Evolutionary conservation across 169 alveolate species (phyloP).

Genomic region (Plasmodium berghei): DNA sequence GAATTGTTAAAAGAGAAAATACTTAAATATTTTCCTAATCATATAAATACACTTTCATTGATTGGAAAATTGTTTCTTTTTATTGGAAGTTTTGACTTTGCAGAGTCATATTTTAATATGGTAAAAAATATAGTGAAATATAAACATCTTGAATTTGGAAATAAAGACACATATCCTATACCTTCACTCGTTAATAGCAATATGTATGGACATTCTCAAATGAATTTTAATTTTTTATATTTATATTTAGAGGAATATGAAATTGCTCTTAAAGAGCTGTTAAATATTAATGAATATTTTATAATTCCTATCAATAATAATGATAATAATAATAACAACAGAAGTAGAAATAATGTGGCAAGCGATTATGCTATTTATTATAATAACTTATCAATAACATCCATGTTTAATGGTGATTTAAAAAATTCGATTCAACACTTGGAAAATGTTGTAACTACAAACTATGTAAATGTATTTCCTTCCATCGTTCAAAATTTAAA

Average conservation of each 20-base stretch:
- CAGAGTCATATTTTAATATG: constrained; percentile 18
- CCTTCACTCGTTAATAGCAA: background rate
- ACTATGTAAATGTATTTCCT: constrained; percentile 40
- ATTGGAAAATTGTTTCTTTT: constrained; percentile 53
- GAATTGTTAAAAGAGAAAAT: constrained; percentile 50
- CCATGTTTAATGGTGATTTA: constrained; percentile 43
- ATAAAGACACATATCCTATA: too few species aligned
- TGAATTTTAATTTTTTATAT: constrained; percentile 13
- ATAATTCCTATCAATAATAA: background rate
- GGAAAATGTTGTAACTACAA: constrained; percentile 20
- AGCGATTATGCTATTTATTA: constrained; percentile 35
- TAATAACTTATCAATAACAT: constrained; percentile 58
- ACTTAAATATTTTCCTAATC: constrained; percentile 22
- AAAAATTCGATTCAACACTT: constrained; percentile 19
- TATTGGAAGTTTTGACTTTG: constrained; percentile 46
- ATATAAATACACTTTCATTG: constrained; percentile 42
- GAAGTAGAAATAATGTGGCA: background rate
- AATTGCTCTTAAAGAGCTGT: constrained; percentile 27
- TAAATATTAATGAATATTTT: background rate
- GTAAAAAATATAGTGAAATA: background rate
- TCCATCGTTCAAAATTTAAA: constrained; percentile 36
- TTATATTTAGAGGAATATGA: constrained; percentile 47
- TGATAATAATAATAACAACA: background rate
- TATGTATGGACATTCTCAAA: background rate
- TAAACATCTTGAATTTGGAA: too few species aligned